Evolutionary conservation across 2,329 filamentous ascomycete species (phyloP).

Genomic region (Zasmidium cellare): DNA sequence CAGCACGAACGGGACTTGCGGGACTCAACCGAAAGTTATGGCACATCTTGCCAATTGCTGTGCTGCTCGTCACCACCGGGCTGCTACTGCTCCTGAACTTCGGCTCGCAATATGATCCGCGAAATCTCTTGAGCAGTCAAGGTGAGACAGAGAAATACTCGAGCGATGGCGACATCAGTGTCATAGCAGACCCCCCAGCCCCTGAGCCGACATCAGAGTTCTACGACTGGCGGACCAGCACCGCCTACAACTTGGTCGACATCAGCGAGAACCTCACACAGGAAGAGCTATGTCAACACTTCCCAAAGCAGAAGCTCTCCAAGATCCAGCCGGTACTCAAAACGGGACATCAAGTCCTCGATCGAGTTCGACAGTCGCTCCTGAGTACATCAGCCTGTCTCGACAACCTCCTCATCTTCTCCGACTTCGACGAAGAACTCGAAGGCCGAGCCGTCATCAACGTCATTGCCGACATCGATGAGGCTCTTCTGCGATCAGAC

Average conservation of each 20-base stretch:
- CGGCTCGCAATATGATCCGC: background rate
- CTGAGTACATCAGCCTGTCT: conserved; percentile 56
- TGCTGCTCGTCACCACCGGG: too few relatives aligned
- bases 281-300: conserved; percentile 40
- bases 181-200: background rate
- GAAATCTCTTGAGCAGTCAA: background rate
- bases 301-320: conserved; percentile 42
- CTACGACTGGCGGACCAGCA: background rate
- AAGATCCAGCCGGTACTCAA: conserved; percentile 51
- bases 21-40: too few relatives aligned
- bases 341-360: conserved; percentile 49
- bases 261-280: conserved; percentile 9
- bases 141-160: too few relatives aligned
- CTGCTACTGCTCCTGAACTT: background rate
- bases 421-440: conserved; percentile 48
- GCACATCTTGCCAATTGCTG: too few relatives aligned
- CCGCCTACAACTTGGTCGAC: conserved; percentile 19
- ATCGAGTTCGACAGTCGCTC: conserved; percentile 50
- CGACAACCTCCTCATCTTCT: conserved; percentile 47
- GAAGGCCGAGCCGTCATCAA: conserved; percentile 42
- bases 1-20: too few relatives aligned
- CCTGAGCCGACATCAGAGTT: background rate
- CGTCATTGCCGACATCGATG: conserved; percentile 49
- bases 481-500: conserved; percentile 12
- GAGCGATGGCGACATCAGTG: too few relatives aligned